Evolutionary conservation across 805 yeast genomes (phyloP).

Genomic region (Candida vartiovaarae): DNA sequence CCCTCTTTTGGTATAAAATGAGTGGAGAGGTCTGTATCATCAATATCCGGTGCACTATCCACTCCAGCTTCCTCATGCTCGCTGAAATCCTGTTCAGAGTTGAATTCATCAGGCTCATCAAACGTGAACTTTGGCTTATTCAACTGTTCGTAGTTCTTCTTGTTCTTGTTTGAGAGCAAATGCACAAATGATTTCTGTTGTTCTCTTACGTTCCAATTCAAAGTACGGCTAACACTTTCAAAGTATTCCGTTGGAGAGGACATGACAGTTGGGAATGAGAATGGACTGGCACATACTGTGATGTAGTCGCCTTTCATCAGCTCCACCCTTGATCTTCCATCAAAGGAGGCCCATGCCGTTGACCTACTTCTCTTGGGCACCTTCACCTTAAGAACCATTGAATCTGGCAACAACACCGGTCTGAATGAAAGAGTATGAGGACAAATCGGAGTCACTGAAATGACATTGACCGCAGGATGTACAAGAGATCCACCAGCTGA

Average conservation of each 20-base stretch:
- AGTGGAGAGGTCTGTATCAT: conserved; percentile 20
- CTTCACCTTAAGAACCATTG: conserved; percentile 76
- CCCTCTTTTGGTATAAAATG: conserved; percentile 22
- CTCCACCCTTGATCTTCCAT: conserved; percentile 85
- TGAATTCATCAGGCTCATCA: conserved; percentile 17
- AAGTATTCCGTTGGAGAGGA: conserved; percentile 69
- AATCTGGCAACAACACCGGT: conserved; percentile 88
- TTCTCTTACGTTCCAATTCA: conserved; percentile 92
- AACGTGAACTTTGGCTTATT: conserved; percentile 20
- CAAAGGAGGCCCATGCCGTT: conserved; percentile 96
- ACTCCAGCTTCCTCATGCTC: conserved; percentile 17
- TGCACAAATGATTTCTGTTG: conserved; percentile 76
- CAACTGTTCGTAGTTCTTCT: conserved; percentile 33
- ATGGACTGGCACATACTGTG: conserved; percentile 77
- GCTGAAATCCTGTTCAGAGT: conserved; percentile 11
- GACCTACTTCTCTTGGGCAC: conserved; percentile 79
- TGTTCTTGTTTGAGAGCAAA: conserved; percentile 49
- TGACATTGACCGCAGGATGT: conserved; percentile 90
- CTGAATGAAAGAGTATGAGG: conserved; percentile 93
- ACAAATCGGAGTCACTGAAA: conserved; percentile 90
- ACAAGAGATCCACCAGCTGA: conserved; percentile 95
- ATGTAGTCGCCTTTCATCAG: conserved; percentile 78
- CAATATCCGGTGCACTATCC: conserved; percentile 24
- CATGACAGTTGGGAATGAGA: conserved; percentile 89
- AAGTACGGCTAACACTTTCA: conserved; percentile 75